Base-by-base conservation (phyloP, 2,329 filamentous ascomycete species). In the Clarireedia hainanense region DNA sequence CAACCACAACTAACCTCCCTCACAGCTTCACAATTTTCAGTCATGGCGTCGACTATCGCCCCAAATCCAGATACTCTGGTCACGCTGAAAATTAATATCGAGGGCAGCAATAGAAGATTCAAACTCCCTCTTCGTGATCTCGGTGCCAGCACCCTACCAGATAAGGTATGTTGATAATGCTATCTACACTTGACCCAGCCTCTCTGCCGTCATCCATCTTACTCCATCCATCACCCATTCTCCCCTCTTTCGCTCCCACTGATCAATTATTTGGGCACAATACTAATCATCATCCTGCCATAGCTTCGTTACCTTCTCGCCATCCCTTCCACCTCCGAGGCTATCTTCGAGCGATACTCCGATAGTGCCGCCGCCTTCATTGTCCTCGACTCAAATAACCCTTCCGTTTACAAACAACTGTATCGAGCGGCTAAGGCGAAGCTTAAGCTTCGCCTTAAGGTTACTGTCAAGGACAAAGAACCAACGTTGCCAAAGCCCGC, bases 371-470 rank as follows among this genome's bases (percentile, higher is more conserved):
- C 80, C 47, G 77, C 84, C 61, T 97, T 88, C 72, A 81, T 97
- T 62, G 78, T 81, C 46, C 85, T 99, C 58, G 87, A 96, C 70
- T 77, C 83, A 60, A 77, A 78, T 69, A 95, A 96, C 68, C 74
- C 81, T 7, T 79, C 88, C 47, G 89, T 95, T 67, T 99, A 96
- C 79, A 97, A 96, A 78, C 94, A 96, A 70, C 85, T 99, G 43
- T 92, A 94, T 71, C 87, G 94, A 67, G 94, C 94, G 63, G 94
- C 94, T 61, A 99, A 96, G 77, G 94, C 94, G 39, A 99, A 99
- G 80, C 84, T 91, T 63, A 99, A 97, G 84, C 85, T 99, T 64
- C 91, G 94, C 73, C 81, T 99, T 58, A 89, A 84, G 63, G 86
- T 88, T 39, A 85, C 81, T 15, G 66, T 79, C 36, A 69, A 67